Evolutionary conservation across 805 yeast species (phyloP).

Genomic region (Candida qinlingensis): DNA sequence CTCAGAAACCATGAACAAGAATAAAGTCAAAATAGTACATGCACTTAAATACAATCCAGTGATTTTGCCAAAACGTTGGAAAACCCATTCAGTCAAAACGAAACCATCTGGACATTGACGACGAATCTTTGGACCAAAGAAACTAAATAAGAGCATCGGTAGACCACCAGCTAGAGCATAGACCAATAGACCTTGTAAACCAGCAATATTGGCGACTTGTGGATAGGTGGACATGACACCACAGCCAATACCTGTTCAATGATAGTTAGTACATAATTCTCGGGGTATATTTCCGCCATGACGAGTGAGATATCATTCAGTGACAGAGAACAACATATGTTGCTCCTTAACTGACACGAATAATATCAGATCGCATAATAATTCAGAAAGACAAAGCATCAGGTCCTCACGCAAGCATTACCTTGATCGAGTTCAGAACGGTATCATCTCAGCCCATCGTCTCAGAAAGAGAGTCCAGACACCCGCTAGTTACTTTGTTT

Average conservation of each 20-base stretch:
- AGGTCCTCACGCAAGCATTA: constrained; percentile 76
- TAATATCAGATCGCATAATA: no score
- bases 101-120: constrained; percentile 83
- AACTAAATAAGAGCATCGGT: constrained; percentile 81
- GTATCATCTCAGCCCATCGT: constrained; percentile 59
- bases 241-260: constrained; percentile 76
- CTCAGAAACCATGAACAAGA: constrained; percentile 83
- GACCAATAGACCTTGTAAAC: constrained; percentile 81
- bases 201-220: constrained; percentile 79
- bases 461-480: constrained; percentile 1
- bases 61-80: constrained; percentile 67
- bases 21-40: constrained; percentile 81
- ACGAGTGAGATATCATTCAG: neutral
- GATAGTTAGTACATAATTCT: constrained; percentile 8
- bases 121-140: constrained; percentile 76
- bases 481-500: constrained; percentile 16
- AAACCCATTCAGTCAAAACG: constrained; percentile 92
- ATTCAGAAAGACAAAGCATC: constrained; percentile 13
- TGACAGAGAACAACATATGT: no score
- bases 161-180: constrained; percentile 76
- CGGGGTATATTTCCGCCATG: constrained; percentile 1
- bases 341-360: no score
- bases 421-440: constrained; percentile 76
- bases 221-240: constrained; percentile 85
- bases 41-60: constrained; percentile 72